Evolutionary conservation across 2,329 filamentous ascomycete species (phyloP).

Genomic region (Raffaelea albimanens): DNA sequence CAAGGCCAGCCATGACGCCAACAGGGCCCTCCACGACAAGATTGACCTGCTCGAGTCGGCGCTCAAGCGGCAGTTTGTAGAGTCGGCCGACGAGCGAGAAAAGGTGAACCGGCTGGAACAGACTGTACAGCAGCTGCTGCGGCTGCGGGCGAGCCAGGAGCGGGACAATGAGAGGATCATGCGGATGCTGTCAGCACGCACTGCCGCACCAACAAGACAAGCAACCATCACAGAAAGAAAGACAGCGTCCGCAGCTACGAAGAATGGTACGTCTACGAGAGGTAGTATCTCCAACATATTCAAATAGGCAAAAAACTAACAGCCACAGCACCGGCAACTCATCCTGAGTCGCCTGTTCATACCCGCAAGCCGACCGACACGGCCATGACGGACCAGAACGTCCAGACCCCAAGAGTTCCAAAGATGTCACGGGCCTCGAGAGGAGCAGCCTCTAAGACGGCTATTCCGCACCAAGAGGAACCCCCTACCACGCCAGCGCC

Average conservation of each 20-base stretch:
- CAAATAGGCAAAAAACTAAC: too few species aligned
- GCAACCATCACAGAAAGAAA: background rate
- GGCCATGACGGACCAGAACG: too few species aligned
- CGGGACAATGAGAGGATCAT: background rate
- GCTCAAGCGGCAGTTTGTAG: slow-evolving; percentile 2
- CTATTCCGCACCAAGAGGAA: too few species aligned
- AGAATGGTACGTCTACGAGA: too few species aligned
- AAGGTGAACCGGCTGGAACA: slow-evolving; percentile 6
- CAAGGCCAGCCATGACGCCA: slow-evolving; percentile 2
- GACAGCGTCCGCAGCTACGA: background rate
- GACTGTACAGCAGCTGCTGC: background rate
- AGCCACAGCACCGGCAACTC: too few species aligned
- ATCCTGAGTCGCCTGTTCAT: too few species aligned
- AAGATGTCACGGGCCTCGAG: too few species aligned
- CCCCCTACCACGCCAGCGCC: too few species aligned
- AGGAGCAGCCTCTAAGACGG: too few species aligned
- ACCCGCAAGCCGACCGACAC: too few species aligned
- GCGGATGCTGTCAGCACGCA: background rate
- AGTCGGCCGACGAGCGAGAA: slow-evolving; percentile 1
- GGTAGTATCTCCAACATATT: too few species aligned
- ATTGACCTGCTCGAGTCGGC: slow-evolving; percentile 7
- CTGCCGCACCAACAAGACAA: background rate
- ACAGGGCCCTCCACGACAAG: slow-evolving; percentile 4
- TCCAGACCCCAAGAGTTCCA: too few species aligned
- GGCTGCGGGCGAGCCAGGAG: background rate